Evolutionary conservation across 2,329 filamentous ascomycete genomes (phyloP).

Genomic region (Orbilia quercus): DNA sequence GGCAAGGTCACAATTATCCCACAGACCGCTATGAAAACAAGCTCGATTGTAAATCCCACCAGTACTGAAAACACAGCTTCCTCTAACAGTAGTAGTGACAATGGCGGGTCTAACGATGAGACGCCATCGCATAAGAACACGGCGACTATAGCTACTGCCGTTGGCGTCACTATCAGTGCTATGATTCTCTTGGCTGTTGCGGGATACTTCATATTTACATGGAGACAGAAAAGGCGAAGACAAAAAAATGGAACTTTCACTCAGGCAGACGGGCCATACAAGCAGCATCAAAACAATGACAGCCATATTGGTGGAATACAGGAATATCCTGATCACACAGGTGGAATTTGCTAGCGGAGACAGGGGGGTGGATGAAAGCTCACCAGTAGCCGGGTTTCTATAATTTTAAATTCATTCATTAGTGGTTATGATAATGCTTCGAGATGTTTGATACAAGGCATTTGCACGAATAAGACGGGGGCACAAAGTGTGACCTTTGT

Average conservation of each 20-base stretch:
- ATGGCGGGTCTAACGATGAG: not conserved
- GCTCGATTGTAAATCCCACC: not conserved
- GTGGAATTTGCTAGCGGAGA: conserved; percentile 43
- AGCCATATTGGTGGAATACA: conserved; percentile 45
- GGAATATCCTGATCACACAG: conserved; percentile 35
- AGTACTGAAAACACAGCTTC: conserved; percentile 10
- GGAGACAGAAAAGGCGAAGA: conserved; percentile 27
- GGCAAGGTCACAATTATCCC: conserved; percentile 33
- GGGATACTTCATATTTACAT: conserved; percentile 38
- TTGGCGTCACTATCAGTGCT: conserved; percentile 41
- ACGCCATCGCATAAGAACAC: conserved; percentile 13
- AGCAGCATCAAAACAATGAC: conserved; percentile 48
- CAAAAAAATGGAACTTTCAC: conserved; percentile 8
- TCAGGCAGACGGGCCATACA: conserved; percentile 24
- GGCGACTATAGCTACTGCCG: conserved; percentile 32
- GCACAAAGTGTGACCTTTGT: too few species aligned
- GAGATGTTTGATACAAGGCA: too few species aligned
- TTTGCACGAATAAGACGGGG: too few species aligned
- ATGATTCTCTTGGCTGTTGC: conserved; percentile 32
- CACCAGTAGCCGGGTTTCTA: conserved; percentile 1
- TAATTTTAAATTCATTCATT: too few species aligned
- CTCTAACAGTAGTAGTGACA: not conserved
- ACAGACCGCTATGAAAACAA: conserved; percentile 2
- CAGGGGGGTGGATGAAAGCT: conserved; percentile 30
- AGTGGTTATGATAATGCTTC: too few species aligned